Percentiles rank a stretch among this genome's conserved stretches.
phyloP scores from a whole-genome alignment of 768 basidiomycete species.

The Boletus rubropictus region DNA sequence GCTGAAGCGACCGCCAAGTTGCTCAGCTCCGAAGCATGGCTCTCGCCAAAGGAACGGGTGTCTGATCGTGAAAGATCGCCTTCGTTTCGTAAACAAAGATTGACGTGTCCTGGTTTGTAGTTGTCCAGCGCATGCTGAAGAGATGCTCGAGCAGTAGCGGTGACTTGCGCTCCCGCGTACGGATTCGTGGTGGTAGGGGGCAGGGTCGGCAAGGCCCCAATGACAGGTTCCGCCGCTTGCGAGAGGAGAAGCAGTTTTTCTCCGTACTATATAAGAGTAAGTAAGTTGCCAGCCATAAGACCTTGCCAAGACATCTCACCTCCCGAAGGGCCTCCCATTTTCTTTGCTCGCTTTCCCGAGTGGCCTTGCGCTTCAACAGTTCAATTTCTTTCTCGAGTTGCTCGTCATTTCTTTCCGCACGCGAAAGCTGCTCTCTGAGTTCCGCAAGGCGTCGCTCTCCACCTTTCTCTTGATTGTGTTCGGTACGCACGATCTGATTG shows the following conservation, averaged over 20 bases:
- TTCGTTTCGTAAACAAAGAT: conserved; percentile 41
- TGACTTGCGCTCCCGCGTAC: conserved; percentile 57
- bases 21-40: conserved; percentile 69
- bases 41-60: conserved; percentile 79
- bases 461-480: conserved; percentile 60
- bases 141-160: conserved; percentile 65
- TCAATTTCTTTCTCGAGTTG: conserved; percentile 65
- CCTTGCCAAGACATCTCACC: conserved; percentile 35
- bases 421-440: conserved; percentile 61
- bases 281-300: conserved; percentile 1
- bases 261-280: conserved; percentile 48
- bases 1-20: conserved; percentile 39
- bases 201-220: conserved; percentile 57
- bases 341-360: conserved; percentile 65
- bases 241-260: conserved; percentile 74
- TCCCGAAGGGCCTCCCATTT: conserved; percentile 84
- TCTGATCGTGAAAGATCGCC: conserved; percentile 63
- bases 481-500: conserved; percentile 56
- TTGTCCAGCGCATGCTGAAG: conserved; percentile 76
- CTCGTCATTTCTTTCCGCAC: conserved; percentile 58
- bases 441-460: conserved; percentile 66
- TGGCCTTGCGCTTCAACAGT: conserved; percentile 67
- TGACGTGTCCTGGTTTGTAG: conserved; percentile 63
- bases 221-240: conserved; percentile 61
- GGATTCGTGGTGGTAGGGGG: conserved; percentile 54